These are phyloP conservation scores for Yamadazyma nakazawae DNA, from an alignment of 805 yeast species.

Conservation along the genomic window DNA sequence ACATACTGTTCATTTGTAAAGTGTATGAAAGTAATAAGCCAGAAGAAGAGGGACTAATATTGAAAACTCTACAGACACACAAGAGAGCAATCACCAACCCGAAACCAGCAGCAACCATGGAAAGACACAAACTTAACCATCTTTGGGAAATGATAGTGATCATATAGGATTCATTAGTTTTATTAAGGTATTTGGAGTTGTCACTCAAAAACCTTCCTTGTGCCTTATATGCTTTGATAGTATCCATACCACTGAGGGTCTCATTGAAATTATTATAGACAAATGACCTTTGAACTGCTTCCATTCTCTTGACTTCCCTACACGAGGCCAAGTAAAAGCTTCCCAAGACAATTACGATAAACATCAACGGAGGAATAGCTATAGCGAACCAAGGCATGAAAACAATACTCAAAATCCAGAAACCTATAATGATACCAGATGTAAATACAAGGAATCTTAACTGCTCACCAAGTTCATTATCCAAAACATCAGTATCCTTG, in stretches of 20 bases:
- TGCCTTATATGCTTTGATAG: constrained; percentile 32
- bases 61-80: constrained; percentile 32
- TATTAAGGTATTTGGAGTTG: constrained; percentile 23
- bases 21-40: constrained; percentile 35
- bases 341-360: constrained; percentile 23
- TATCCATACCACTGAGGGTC: constrained; percentile 31
- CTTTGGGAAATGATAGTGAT: constrained; percentile 33
- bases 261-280: constrained; percentile 38
- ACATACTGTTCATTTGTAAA: constrained; percentile 31
- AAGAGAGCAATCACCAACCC: constrained; percentile 27
- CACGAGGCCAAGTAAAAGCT: constrained; percentile 33
- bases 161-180: constrained; percentile 32
- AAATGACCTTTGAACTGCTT: constrained; percentile 35
- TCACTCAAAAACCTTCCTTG: constrained; percentile 21
- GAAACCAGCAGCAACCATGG: constrained; percentile 25
- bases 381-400: constrained; percentile 39
- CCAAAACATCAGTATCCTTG: constrained; percentile 79
- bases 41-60: constrained; percentile 29
- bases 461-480: constrained; percentile 72
- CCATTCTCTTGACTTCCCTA: constrained; percentile 35
- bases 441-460: constrained; percentile 57
- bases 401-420: constrained; percentile 32
- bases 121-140: constrained; percentile 31
- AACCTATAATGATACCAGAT: constrained; percentile 54
- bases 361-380: constrained; percentile 29